phyloP scores from a whole-genome alignment of 352 stramenopile species.

The Globisporangium uncinulatum region DNA sequence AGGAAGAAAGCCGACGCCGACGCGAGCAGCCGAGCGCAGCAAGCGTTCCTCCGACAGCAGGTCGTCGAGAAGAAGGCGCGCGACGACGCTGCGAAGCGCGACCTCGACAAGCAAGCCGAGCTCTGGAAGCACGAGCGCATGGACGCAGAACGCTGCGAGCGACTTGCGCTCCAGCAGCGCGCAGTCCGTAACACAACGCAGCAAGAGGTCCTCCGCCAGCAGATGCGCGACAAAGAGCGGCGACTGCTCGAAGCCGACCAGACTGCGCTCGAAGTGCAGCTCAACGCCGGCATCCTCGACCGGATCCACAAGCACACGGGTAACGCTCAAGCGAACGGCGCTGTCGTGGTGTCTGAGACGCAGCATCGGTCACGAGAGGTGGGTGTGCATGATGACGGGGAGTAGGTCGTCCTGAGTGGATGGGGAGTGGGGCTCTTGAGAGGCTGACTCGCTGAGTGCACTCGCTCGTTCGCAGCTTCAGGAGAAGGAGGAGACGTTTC shows the following conservation, averaged over 20 bases:
- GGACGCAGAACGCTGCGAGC: conserved; percentile 50
- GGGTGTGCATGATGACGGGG: neutral
- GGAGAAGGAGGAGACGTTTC: conserved; percentile 38
- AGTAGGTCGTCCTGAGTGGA: neutral
- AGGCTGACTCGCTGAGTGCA: neutral
- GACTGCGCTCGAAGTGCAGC: conserved; percentile 60
- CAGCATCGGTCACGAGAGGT: conserved; percentile 74
- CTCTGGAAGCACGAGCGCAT: conserved; percentile 69
- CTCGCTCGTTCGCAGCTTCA: conserved; percentile 27
- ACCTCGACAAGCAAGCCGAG: conserved; percentile 76
- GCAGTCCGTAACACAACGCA: conserved; percentile 43
- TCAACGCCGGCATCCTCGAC: conserved; percentile 61
- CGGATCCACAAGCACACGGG: conserved; percentile 64
- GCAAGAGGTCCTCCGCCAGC: conserved; percentile 56
- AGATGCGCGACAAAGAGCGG: conserved; percentile 67
- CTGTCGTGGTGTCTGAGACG: conserved; percentile 57
- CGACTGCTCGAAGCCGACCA: conserved; percentile 60
- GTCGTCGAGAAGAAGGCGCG: conserved; percentile 69
- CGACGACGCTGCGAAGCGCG: conserved; percentile 40
- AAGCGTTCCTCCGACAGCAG: conserved; percentile 50
- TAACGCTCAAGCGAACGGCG: conserved; percentile 29
- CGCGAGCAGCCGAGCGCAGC: conserved; percentile 34
- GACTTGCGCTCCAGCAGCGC: conserved; percentile 44
- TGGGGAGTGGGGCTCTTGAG: neutral
- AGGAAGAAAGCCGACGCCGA: conserved; percentile 57